Percentiles rank a stretch among this genome's conserved stretches.
Evolutionary conservation across 768 basidiomycete genomes (phyloP).

Genomic region (Collybia sp.): DNA sequence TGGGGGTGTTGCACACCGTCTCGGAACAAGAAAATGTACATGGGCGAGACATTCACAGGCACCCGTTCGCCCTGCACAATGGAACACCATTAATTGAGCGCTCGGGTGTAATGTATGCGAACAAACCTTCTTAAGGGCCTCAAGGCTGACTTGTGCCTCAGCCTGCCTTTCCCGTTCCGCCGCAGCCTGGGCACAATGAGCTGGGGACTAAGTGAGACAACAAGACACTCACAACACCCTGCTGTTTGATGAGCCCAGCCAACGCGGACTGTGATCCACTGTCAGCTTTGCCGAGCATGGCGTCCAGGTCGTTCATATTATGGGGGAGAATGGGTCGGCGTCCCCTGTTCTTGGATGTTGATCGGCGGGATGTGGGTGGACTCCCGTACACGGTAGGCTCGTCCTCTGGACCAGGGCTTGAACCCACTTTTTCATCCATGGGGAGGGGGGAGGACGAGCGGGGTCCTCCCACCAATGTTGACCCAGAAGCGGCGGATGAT

Average conservation of each 20-base stretch:
- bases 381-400: constrained; percentile 6
- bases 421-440: constrained; percentile 15
- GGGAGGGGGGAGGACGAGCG: constrained; percentile 34
- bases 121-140: constrained; percentile 14
- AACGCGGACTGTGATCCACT: constrained; percentile 8
- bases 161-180: constrained; percentile 7
- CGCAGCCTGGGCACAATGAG: constrained; percentile 5
- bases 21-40: constrained; percentile 62
- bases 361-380: constrained; percentile 2
- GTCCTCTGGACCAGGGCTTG: constrained; percentile 1
- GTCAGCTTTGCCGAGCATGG: constrained; percentile 4
- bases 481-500: constrained; percentile 17
- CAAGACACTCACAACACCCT: constrained; percentile 1
- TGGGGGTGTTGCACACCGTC: constrained; percentile 35
- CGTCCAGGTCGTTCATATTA: constrained; percentile 10
- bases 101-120: neutral
- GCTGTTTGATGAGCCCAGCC: constrained; percentile 7
- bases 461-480: constrained; percentile 20
- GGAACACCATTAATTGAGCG: neutral
- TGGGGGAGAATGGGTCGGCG: constrained; percentile 5
- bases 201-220: neutral
- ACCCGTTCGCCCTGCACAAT: constrained; percentile 40
- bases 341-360: constrained; percentile 7
- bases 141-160: constrained; percentile 10
- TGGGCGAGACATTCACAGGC: constrained; percentile 48